Conservation (phyloP, 352 stramenopile genomes). For the Globisporangium perplexum region DNA sequence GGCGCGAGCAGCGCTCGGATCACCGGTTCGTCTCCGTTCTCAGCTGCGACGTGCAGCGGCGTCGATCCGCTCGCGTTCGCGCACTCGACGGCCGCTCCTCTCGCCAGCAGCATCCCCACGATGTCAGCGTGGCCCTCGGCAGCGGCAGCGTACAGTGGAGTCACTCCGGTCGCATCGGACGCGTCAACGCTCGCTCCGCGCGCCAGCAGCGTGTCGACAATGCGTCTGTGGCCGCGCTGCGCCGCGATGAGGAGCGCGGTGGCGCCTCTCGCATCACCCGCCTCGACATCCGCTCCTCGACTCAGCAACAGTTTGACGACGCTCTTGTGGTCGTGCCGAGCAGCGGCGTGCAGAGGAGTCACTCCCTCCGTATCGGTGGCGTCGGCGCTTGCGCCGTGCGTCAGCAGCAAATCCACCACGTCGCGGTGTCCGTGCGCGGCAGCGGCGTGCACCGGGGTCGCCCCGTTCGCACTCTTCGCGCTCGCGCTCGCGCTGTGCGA, state of each 20-base stretch:
- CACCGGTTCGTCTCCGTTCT: background rate
- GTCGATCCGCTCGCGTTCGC: background rate
- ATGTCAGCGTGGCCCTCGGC: background rate
- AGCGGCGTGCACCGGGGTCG: background rate
- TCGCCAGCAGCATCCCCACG: background rate
- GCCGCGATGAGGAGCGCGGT: background rate
- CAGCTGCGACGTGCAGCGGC: background rate
- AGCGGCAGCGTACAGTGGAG: background rate
- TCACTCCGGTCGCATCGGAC: background rate
- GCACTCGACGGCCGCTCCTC: background rate
- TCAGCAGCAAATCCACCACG: background rate
- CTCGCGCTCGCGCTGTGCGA: background rate
- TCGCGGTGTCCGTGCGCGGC: background rate
- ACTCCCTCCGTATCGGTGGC: background rate
- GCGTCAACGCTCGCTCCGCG: background rate
- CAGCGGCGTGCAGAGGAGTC: background rate
- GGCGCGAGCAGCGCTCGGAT: background rate
- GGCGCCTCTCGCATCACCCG: background rate
- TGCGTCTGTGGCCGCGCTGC: background rate
- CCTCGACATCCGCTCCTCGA: background rate
- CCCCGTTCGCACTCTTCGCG: background rate
- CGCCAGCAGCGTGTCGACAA: background rate
- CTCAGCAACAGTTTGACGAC: background rate
- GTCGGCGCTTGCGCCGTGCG: background rate
- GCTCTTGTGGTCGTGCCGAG: background rate